Conservation (phyloP, 2,329 filamentous ascomycete genomes). For the Neopestalotiopsis rosae region DNA sequence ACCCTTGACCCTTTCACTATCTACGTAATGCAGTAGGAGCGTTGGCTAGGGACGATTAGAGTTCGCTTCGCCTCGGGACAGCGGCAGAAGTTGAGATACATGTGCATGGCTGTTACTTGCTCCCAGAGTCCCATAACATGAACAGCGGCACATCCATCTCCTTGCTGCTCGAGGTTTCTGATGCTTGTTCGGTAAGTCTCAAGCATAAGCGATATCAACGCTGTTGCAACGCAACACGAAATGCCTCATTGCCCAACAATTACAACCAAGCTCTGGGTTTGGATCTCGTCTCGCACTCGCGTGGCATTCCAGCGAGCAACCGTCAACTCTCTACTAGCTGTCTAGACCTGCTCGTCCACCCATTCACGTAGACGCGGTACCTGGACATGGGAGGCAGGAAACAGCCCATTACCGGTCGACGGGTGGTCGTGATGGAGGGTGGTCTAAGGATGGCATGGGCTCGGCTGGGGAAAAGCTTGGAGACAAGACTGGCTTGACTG, state of each 20-base stretch:
- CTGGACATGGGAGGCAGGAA: background rate
- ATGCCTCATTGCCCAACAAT: slow-evolving; percentile 3
- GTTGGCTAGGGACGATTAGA: background rate
- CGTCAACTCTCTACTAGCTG: background rate
- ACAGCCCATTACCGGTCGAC: background rate
- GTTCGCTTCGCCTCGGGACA: slow-evolving; percentile 8
- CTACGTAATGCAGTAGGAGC: background rate
- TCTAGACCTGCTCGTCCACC: background rate
- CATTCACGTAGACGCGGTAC: background rate
- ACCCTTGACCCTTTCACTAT: background rate
- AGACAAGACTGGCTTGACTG: background rate
- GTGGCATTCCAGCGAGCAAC: background rate
- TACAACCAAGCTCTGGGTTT: background rate
- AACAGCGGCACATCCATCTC: background rate
- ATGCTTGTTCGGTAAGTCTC: background rate
- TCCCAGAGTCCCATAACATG: background rate
- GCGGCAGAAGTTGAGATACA: slow-evolving; percentile 1
- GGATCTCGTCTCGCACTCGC: background rate
- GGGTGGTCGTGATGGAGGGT: slow-evolving; percentile 16
- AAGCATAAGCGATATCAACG: slow-evolving; percentile 9
- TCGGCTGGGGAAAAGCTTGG: background rate
- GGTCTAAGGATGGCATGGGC: slow-evolving; percentile 6
- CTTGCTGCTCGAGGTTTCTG: background rate
- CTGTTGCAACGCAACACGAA: background rate
- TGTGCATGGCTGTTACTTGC: background rate